Percentiles rank a stretch among this genome's conserved stretches.
These are phyloP conservation scores for Chamaecyparis obtusa DNA, from an alignment of 75 land plant genomes.

Conservation along the genomic window DNA sequence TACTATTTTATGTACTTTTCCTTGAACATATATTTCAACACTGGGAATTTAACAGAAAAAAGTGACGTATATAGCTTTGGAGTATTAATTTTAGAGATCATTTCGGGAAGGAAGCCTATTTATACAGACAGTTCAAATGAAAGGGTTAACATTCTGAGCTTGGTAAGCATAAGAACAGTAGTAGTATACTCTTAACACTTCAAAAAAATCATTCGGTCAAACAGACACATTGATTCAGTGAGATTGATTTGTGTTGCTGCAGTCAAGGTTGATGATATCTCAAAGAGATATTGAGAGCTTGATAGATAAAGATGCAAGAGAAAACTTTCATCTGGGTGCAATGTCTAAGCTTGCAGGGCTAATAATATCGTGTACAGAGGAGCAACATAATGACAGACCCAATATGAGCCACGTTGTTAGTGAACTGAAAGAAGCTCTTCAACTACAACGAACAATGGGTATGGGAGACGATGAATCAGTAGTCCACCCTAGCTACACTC, in stretches of 20 bases:
- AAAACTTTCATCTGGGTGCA: background rate
- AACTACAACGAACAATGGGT: background rate
- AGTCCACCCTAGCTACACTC: too few relatives aligned
- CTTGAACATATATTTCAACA: too few relatives aligned
- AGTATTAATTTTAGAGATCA: conserved; percentile 17
- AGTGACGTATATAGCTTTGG: background rate
- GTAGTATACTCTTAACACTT: too few relatives aligned
- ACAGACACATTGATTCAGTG: too few relatives aligned
- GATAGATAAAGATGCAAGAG: background rate
- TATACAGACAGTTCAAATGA: background rate
- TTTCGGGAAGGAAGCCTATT: background rate
- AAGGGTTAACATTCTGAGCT: too few relatives aligned
- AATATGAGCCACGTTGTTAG: background rate
- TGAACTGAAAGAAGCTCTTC: background rate
- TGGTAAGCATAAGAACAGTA: too few relatives aligned
- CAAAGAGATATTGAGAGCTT: too few relatives aligned
- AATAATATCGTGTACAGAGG: background rate
- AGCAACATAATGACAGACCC: background rate
- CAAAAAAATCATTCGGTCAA: too few relatives aligned
- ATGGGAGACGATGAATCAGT: too few relatives aligned
- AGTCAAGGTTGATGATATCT: background rate
- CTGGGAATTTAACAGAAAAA: too few relatives aligned
- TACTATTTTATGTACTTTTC: too few relatives aligned
- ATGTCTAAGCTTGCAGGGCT: background rate
- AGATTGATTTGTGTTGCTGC: background rate